These are phyloP conservation scores for Mariannaea elegans DNA, from an alignment of 2,329 filamentous ascomycete species.

Conservation along the genomic window DNA sequence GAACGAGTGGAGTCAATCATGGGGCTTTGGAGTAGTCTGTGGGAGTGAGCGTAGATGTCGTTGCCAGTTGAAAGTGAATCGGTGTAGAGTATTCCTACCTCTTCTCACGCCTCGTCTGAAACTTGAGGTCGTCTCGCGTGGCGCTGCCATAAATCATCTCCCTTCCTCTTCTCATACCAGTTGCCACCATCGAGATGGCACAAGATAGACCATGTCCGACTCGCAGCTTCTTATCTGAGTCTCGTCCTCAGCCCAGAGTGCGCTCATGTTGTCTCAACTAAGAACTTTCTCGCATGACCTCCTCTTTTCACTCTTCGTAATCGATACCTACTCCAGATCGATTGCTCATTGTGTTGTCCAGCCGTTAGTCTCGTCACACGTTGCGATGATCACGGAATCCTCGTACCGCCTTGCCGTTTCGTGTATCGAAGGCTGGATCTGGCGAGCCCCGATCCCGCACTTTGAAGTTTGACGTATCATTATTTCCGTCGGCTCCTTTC, in stretches of 20 bases:
- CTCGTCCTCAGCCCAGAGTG: constrained; percentile 11
- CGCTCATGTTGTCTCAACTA: neutral
- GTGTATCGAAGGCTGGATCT: constrained; percentile 27
- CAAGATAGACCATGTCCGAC: constrained; percentile 18
- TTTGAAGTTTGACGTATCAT: neutral
- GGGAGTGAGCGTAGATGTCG: neutral
- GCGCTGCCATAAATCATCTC: constrained; percentile 19
- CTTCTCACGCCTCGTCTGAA: constrained; percentile 13
- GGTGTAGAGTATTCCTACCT: neutral
- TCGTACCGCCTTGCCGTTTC: constrained; percentile 10
- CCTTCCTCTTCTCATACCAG: constrained; percentile 17
- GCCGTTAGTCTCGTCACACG: constrained; percentile 1
- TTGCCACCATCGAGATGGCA: constrained; percentile 2
- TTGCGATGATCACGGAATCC: neutral
- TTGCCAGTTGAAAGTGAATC: neutral
- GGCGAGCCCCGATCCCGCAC: neutral
- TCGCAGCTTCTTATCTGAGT: constrained; percentile 14
- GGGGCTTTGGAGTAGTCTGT: neutral
- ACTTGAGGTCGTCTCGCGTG: constrained; percentile 19
- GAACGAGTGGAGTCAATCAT: neutral
- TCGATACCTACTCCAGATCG: neutral
- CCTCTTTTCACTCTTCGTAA: neutral
- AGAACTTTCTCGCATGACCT: neutral
- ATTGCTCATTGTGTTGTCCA: neutral
- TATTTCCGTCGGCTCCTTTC: constrained; percentile 17